Evolutionary conservation across 2,329 filamentous ascomycete species (phyloP).

Genomic region (Rasamsonia emersonii): DNA sequence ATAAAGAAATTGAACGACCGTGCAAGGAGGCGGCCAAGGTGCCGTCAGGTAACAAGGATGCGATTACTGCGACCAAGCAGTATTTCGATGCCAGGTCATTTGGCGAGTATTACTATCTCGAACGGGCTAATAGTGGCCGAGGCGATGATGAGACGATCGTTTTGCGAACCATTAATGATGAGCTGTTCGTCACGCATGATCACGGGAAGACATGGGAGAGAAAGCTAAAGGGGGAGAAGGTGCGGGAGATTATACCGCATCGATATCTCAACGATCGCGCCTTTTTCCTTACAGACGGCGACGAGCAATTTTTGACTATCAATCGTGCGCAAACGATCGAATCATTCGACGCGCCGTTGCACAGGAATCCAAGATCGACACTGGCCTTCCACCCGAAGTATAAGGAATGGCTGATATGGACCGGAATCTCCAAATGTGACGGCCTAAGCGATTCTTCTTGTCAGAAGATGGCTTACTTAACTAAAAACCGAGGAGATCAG

Average conservation of each 20-base stretch:
- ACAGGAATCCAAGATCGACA: conserved; percentile 49
- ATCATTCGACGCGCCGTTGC: conserved; percentile 61
- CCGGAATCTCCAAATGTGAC: conserved; percentile 62
- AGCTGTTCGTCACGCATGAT: conserved; percentile 68
- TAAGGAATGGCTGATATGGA: conserved; percentile 89
- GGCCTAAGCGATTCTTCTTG: conserved; percentile 49
- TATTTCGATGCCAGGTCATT: conserved; percentile 55
- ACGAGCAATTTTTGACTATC: conserved; percentile 68
- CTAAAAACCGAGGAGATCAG: conserved; percentile 65
- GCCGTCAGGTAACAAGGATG: conserved; percentile 47
- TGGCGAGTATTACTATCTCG: conserved; percentile 63
- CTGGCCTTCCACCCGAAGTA: conserved; percentile 74
- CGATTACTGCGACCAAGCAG: conserved; percentile 54
- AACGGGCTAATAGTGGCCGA: conserved; percentile 58
- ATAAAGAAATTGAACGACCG: conserved; percentile 62
- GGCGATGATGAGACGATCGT: conserved; percentile 65
- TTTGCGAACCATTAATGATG: conserved; percentile 49
- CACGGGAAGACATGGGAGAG: conserved; percentile 81
- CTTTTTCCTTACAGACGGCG: conserved; percentile 68
- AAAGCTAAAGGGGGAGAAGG: conserved; percentile 59
- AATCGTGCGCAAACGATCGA: conserved; percentile 69
- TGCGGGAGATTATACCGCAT: conserved; percentile 67
- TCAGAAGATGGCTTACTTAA: conserved; percentile 65
- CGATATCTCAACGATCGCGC: conserved; percentile 73
- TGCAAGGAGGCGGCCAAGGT: conserved; percentile 57